phyloP scores from a whole-genome alignment of 345 rosid genomes.

The Pugionium dolabratum region DNA sequence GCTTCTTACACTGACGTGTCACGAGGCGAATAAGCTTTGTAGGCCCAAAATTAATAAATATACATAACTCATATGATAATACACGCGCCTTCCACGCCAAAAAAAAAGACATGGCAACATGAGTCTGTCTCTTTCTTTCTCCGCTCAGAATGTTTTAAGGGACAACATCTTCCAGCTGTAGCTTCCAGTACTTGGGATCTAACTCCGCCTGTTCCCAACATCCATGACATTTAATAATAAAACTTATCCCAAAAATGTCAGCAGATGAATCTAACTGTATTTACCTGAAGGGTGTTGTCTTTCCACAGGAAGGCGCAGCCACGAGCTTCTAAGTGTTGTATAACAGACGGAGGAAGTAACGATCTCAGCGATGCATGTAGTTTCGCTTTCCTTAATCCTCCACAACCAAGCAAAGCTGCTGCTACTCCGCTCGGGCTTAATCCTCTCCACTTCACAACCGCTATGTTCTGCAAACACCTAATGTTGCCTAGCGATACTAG shows the following conservation, averaged over 20 bases:
- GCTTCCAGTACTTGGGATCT: constrained; percentile 44
- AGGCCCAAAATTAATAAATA: too few relatives aligned
- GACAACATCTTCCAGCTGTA: constrained; percentile 35
- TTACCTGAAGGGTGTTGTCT: constrained; percentile 47
- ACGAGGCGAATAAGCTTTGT: too few relatives aligned
- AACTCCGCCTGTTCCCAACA: constrained; percentile 33
- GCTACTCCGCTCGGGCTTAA: constrained; percentile 51
- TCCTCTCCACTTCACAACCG: constrained; percentile 43
- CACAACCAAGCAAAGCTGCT: constrained; percentile 49
- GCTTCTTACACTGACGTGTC: too few relatives aligned
- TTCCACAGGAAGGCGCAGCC: constrained; percentile 50
- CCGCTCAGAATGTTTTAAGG: constrained; percentile 13
- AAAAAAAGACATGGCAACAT: neutral
- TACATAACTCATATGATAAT: constrained; percentile 18
- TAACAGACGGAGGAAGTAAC: constrained; percentile 38
- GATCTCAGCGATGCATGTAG: constrained; percentile 46
- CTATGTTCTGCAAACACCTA: constrained; percentile 46
- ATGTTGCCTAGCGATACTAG: constrained; percentile 43
- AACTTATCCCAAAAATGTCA: too few relatives aligned
- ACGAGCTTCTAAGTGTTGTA: constrained; percentile 42
- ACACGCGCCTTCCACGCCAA: constrained; percentile 25
- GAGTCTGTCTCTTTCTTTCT: neutral
- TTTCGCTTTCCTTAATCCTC: constrained; percentile 49
- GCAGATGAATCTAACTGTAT: too few relatives aligned
- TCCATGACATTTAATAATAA: neutral